Conservation (phyloP, 495 filamentous ascomycete genomes). For the Daldinia loculata region DNA sequence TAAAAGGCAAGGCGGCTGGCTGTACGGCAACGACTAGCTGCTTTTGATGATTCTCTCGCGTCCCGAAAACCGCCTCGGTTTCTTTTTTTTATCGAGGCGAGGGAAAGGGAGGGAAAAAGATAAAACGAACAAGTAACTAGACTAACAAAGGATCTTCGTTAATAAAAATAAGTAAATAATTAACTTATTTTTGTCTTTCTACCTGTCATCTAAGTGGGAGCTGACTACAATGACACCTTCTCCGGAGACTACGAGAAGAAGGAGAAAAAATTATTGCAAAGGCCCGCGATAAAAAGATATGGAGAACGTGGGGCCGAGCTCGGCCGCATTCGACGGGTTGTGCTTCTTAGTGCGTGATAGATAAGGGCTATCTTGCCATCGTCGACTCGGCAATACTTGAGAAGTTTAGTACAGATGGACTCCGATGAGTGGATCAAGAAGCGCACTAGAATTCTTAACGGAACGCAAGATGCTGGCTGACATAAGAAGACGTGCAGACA, state of each 20-base stretch:
- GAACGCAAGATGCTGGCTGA: constrained; percentile 32
- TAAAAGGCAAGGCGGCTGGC: constrained; percentile 22
- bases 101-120: constrained; percentile 5
- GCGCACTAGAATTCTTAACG: constrained; percentile 45
- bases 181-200: constrained; percentile 21
- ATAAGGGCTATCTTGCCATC: constrained; percentile 40
- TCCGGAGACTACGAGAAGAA: constrained; percentile 21
- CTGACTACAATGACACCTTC: constrained; percentile 37
- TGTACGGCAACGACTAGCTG: constrained; percentile 26
- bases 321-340: constrained; percentile 32
- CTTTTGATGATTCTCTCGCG: constrained; percentile 13
- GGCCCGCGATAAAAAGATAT: constrained; percentile 39
- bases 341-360: constrained; percentile 35
- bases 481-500: constrained; percentile 30
- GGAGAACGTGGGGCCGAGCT: constrained; percentile 41
- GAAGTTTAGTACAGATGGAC: constrained; percentile 35
- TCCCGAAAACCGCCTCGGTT: constrained; percentile 24
- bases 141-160: constrained; percentile 8
- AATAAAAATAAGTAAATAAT: constrained; percentile 8
- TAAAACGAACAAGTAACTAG: constrained; percentile 1
- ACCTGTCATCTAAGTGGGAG: constrained; percentile 3
- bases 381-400: constrained; percentile 34
- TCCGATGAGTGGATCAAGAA: constrained; percentile 39
- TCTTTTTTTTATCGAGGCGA: background rate
- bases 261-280: constrained; percentile 23